Percentiles rank a stretch among this genome's conserved stretches.
phyloP scores from a whole-genome alignment of 1,284 basidiomycete genomes.

The Ustilago crameri region DNA sequence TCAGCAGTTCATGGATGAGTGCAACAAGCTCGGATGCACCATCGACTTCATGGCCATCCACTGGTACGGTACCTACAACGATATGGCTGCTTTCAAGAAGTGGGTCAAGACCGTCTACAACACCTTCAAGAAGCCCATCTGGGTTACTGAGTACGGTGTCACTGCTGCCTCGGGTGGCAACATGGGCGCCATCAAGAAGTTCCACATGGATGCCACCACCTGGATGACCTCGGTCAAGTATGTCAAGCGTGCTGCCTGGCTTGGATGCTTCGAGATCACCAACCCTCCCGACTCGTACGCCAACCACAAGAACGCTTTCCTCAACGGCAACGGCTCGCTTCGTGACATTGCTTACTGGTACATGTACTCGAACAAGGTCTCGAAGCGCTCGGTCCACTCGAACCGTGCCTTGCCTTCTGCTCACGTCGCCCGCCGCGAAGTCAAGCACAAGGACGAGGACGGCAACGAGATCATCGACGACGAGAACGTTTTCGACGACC shows the following conservation, averaged over 20 bases:
- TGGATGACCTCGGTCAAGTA: conserved; percentile 55
- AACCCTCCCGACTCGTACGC: conserved; percentile 62
- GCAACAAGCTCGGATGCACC: conserved; percentile 58
- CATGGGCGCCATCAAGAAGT: conserved; percentile 50
- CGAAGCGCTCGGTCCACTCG: conserved; percentile 43
- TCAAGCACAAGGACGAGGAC: conserved; percentile 48
- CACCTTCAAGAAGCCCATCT: conserved; percentile 57
- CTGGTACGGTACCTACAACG: conserved; percentile 64
- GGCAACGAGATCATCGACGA: conserved; percentile 48
- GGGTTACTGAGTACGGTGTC: conserved; percentile 67
- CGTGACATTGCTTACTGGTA: conserved; percentile 58
- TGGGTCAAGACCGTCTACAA: conserved; percentile 59
- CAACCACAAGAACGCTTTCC: conserved; percentile 63
- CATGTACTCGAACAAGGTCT: conserved; percentile 35
- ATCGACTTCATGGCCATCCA: conserved; percentile 66
- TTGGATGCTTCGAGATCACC: conserved; percentile 61
- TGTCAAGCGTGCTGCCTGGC: conserved; percentile 63
- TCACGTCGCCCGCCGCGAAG: conserved; percentile 31
- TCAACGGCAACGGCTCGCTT: conserved; percentile 51
- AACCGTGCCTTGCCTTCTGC: conserved; percentile 45
- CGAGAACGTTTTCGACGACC: conserved; percentile 37
- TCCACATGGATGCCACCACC: conserved; percentile 54
- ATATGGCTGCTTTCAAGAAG: conserved; percentile 53
- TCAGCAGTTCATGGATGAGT: conserved; percentile 57
- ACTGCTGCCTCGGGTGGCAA: conserved; percentile 53